These are phyloP conservation scores for Quercus engelmannii DNA, from an alignment of 306 rosid species.

Conservation along the genomic window DNA sequence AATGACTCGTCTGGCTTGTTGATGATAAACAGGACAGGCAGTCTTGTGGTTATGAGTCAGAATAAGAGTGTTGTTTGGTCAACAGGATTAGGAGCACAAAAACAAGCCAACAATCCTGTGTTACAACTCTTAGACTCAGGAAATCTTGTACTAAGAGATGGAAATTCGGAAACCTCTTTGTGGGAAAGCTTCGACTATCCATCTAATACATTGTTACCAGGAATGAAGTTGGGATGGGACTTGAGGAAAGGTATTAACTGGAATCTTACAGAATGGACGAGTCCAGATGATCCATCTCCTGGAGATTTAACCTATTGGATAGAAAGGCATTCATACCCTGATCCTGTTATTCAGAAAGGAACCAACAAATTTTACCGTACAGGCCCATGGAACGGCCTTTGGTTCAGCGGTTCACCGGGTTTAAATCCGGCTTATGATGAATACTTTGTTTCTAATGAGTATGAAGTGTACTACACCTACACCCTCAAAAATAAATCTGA, in stretches of 20 bases:
- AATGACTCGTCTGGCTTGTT: constrained; percentile 35
- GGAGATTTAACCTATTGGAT: constrained; percentile 37
- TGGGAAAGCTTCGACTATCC: constrained; percentile 78
- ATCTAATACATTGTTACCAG: constrained; percentile 47
- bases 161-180: constrained; percentile 15
- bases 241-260: constrained; percentile 31
- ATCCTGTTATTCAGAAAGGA: constrained; percentile 35
- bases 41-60: constrained; percentile 15
- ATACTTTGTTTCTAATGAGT: constrained; percentile 26
- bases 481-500: constrained; percentile 25
- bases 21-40: constrained; percentile 13
- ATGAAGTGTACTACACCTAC: constrained; percentile 42
- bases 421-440: constrained; percentile 25
- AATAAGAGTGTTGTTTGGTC: constrained; percentile 37
- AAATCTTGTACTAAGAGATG: constrained; percentile 45
- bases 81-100: not conserved
- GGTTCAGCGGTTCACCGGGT: constrained; percentile 35
- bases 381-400: constrained; percentile 49
- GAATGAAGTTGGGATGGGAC: constrained; percentile 61
- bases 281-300: constrained; percentile 46
- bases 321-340: constrained; percentile 27
- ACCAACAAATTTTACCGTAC: constrained; percentile 20
- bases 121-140: constrained; percentile 45
- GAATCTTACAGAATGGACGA: constrained; percentile 37
- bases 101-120: constrained; percentile 17